phyloP scores from a whole-genome alignment of 1,139 yeast genomes.

The Saccharomyces hybrid region DNA sequence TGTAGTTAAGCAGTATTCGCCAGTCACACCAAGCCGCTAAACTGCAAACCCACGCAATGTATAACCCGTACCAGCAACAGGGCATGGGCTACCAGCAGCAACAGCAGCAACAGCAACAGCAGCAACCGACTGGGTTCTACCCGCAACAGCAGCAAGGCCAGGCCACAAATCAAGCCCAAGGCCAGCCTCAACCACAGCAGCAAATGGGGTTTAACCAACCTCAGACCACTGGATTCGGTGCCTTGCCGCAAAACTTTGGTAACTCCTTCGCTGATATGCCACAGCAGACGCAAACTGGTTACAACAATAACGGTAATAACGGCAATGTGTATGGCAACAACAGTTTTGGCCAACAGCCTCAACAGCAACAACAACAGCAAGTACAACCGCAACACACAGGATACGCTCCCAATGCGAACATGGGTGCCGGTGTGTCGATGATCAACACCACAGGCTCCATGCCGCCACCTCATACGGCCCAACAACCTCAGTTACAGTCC shows the following conservation, averaged over 20 bases:
- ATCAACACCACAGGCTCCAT: background rate
- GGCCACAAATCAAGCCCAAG: background rate
- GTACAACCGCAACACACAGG: constrained; percentile 1
- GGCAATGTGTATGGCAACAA: background rate
- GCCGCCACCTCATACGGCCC: constrained; percentile 5
- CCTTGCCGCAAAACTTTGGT: background rate
- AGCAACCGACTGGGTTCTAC: background rate
- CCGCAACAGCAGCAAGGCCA: constrained; percentile 1
- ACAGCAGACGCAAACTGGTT: background rate
- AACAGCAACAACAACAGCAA: constrained; percentile 1
- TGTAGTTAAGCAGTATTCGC: background rate
- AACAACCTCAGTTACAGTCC: constrained; percentile 11
- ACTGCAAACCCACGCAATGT: background rate
- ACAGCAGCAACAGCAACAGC: constrained; percentile 1
- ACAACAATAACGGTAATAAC: background rate
- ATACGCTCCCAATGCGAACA: background rate
- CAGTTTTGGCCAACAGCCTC: background rate
- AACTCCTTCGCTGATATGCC: background rate
- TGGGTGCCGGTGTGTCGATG: background rate
- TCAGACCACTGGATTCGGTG: background rate
- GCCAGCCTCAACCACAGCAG: constrained; percentile 2
- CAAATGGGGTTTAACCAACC: background rate
- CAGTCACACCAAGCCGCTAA: background rate
- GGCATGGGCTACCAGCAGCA: constrained; percentile 1
- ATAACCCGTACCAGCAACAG: constrained; percentile 1